Evolutionary conservation across 352 stramenopile genomes (phyloP).

Genomic region (Peronospora belbahrii): DNA sequence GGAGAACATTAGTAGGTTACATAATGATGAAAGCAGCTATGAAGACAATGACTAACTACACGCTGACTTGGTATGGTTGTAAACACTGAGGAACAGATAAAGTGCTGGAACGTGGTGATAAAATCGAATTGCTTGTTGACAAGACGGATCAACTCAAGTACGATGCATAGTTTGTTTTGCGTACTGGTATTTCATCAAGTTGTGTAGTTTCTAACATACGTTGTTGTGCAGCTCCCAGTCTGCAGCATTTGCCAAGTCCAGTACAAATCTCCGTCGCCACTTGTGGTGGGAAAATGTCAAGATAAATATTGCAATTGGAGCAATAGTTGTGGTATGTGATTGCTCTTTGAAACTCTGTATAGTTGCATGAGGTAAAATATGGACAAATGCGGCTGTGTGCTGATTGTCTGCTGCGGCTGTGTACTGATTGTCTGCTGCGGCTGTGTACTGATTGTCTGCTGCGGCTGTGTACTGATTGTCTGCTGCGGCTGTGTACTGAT

Average conservation of each 20-base stretch:
- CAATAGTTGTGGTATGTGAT: conserved; percentile 55
- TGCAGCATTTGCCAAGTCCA: conserved; percentile 77
- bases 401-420: neutral
- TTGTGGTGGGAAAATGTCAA: conserved; percentile 86
- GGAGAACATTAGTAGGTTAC: conserved; percentile 68
- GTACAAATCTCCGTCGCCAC: conserved; percentile 63
- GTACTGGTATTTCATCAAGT: neutral
- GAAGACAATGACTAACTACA: neutral
- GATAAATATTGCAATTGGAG: conserved; percentile 74
- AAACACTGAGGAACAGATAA: conserved; percentile 35
- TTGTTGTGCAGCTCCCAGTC: conserved; percentile 61
- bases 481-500: neutral
- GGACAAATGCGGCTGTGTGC: neutral
- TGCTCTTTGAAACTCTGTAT: neutral
- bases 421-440: neutral
- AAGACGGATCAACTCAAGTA: conserved; percentile 85
- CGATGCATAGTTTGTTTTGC: neutral
- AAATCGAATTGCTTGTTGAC: conserved; percentile 83
- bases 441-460: neutral
- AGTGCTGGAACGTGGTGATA: conserved; percentile 79
- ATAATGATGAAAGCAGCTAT: neutral
- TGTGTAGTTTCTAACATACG: conserved; percentile 1
- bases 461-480: neutral
- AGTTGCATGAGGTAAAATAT: neutral
- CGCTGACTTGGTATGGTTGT: neutral